These are phyloP conservation scores for Phytophthora citricola DNA, from an alignment of 352 stramenopile species.

Conservation along the genomic window DNA sequence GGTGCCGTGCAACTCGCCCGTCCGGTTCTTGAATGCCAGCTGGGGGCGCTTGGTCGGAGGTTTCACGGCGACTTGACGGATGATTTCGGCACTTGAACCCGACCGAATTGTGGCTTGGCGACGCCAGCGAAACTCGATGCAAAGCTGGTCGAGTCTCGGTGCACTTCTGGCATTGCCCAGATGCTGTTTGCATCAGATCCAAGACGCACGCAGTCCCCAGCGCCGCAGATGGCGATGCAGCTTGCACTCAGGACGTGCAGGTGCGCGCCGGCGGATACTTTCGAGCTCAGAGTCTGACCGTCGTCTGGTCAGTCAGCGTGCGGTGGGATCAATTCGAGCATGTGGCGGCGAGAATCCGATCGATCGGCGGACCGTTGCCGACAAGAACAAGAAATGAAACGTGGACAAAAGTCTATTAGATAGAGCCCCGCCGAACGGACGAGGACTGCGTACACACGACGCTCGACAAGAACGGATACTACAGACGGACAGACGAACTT, in stretches of 20 bases:
- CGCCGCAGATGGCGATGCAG: conserved; percentile 27
- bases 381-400: conserved; percentile 4
- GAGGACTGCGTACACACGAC: conserved; percentile 22
- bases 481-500: conserved; percentile 13
- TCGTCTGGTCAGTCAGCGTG: conserved; percentile 25
- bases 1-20: conserved; percentile 29
- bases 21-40: conserved; percentile 32
- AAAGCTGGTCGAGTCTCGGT: conserved; percentile 9
- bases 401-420: conserved; percentile 30
- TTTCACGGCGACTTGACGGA: conserved; percentile 14
- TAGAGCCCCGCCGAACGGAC: conserved; percentile 15
- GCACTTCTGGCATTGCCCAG: conserved; percentile 3
- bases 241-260: background rate
- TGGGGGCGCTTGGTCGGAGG: conserved; percentile 6
- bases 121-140: conserved; percentile 17
- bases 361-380: conserved; percentile 12
- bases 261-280: background rate
- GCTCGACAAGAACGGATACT: conserved; percentile 32
- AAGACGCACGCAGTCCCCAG: conserved; percentile 5
- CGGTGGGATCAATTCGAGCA: conserved; percentile 14
- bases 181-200: conserved; percentile 11
- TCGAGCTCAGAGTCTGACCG: conserved; percentile 8
- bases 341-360: conserved; percentile 7
- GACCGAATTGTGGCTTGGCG: conserved; percentile 14
- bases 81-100: conserved; percentile 4